Evolutionary conservation across 768 basidiomycete genomes (phyloP), one percentile per base, ranked within the genome.

Genomic region (Guyanaporus albipodus): DNA sequence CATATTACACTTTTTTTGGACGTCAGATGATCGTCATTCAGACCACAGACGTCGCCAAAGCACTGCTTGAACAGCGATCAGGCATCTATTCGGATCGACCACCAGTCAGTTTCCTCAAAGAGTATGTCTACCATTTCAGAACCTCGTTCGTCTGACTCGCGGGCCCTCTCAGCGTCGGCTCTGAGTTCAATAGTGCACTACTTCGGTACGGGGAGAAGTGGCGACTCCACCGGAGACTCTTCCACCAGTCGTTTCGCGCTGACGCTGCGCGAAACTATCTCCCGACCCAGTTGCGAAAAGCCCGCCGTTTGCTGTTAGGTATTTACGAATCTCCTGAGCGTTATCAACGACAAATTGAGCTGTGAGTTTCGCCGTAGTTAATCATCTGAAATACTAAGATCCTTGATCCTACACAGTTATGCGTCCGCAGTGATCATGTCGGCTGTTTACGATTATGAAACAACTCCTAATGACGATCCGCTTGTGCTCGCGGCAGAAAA

Each of bases 81-180:
- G 54, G 48, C 9, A 51, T 60, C 41, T 74, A 73, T 44, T 72
- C 71, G 10, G 72, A 67, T 48, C 54, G 73, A 17, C 72, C 71
- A 2, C 55, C 59, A 8, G 56, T 69, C 21, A 62, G 51, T 26
- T 54, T 49, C 21, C 51, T 48, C 4, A 52, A 61, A 44, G 62
- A 66, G 63, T 60, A 38, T 15, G 61, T 19, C 41, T 14, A 12
- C n/a, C 21, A 21, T n/a, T 24, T 3, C 14, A 36, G 17, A 35
- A 29, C n/a, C 18, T n/a, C 7, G n/a, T 27, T 46, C 7, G 2
- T 46, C 45, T 52, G 29, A 56, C 39, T n/a, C 11, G 29, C 36
- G 9, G 23, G 1, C 17, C 23, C 28, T 28, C n/a, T 34, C 35
- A 64, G 63, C 4, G 8, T 67, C 40, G 63, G 63, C 3, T 56